A percentile compares a stretch with the other conserved stretches of the same genome.
These are phyloP conservation scores for Corchorus olitorius DNA, from an alignment of 345 rosid species.

Conservation along the genomic window DNA sequence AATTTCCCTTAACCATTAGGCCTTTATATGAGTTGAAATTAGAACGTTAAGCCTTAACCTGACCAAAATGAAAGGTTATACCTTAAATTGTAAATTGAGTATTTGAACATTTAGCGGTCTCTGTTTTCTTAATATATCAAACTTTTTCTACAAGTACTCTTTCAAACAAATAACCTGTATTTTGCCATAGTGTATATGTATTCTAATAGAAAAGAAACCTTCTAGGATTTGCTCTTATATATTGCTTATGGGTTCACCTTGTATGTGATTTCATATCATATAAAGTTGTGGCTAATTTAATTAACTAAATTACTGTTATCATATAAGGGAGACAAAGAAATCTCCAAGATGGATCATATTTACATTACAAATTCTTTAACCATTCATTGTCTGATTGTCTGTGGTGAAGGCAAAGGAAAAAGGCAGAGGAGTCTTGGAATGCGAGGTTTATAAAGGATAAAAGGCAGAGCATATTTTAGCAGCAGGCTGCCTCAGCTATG, in stretches of 20 bases:
- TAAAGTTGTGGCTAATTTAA: neutral
- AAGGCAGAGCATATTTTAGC: conserved; percentile 7
- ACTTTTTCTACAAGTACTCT: neutral
- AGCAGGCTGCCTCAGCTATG: conserved; percentile 19
- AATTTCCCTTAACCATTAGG: too few species aligned
- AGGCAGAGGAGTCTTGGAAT: conserved; percentile 21
- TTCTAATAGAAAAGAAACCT: neutral
- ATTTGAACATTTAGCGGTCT: too few species aligned
- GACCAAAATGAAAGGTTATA: too few species aligned
- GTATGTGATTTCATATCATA: neutral
- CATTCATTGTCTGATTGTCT: conserved; percentile 17
- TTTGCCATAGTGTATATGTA: neutral
- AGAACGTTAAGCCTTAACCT: too few species aligned
- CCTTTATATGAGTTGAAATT: too few species aligned
- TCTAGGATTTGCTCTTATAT: neutral
- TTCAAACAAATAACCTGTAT: neutral
- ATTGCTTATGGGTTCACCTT: neutral
- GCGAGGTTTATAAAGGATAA: conserved; percentile 27
- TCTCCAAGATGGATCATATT: neutral
- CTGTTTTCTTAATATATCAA: neutral
- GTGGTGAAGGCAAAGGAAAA: conserved; percentile 9
- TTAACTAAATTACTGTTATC: neutral
- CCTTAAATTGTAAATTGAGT: too few species aligned
- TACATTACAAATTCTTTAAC: neutral
- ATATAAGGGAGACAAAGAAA: neutral